These are phyloP conservation scores for Aureobasidium sp. DNA, from an alignment of 2,329 filamentous ascomycete genomes.

Conservation along the genomic window DNA sequence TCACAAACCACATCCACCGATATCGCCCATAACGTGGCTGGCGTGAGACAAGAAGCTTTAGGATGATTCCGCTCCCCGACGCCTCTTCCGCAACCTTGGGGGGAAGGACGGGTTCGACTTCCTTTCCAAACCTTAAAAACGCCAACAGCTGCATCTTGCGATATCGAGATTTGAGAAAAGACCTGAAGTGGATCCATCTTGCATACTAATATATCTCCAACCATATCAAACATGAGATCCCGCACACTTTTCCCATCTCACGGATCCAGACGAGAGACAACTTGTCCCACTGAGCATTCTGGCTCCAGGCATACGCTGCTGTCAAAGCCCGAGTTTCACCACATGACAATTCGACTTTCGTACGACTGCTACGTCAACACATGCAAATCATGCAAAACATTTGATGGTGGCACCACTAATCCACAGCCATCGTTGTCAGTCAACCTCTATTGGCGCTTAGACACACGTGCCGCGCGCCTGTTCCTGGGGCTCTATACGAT, in stretches of 20 bases:
- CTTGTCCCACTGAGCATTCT: background rate
- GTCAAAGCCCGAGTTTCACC: constrained; percentile 4
- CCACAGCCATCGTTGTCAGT: background rate
- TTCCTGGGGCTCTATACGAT: background rate
- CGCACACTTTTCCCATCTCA: background rate
- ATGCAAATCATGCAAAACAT: constrained; percentile 4
- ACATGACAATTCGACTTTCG: constrained; percentile 9
- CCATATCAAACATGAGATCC: background rate
- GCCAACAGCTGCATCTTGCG: background rate
- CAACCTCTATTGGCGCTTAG: background rate
- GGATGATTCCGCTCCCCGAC: background rate
- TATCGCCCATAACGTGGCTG: background rate
- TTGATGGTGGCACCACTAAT: background rate
- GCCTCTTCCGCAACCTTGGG: constrained; percentile 6
- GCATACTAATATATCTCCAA: background rate
- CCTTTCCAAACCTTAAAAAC: background rate
- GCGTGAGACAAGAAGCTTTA: background rate
- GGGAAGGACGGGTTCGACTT: background rate
- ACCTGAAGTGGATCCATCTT: background rate
- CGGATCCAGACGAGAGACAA: background rate
- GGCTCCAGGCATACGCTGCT: background rate
- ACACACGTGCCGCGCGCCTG: background rate
- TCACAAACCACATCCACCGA: background rate
- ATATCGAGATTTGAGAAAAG: background rate
- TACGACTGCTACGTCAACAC: constrained; percentile 7